Base-by-base conservation (phyloP, 306 rosid genomes). In the Phaseolus lunatus region DNA sequence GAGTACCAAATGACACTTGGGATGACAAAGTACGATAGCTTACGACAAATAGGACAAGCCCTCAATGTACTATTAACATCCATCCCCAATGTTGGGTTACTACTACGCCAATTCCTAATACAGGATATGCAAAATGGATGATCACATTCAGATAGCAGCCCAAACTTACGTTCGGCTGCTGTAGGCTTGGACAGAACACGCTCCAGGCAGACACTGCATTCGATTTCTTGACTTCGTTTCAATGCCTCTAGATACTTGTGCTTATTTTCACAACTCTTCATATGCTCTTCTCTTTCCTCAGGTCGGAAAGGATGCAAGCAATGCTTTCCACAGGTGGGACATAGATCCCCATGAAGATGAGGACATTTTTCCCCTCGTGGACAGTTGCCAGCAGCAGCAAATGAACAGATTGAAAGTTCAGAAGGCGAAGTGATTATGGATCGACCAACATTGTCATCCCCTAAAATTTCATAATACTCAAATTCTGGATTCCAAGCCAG, bases 1-100 rank as follows among this genome's bases (percentile, higher is more conserved):
- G 89, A 77, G 82, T 92, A 96, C 99, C 99, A 96, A 78, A 96
- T 88, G 85, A 92, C 96, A 76, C 99, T 96, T 53, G 99, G 99
- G 83, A 96, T 85, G 33, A 96, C 97, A 80, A 90, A 96, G 84
- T 96, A 92, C 0, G 99, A 96, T 68, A 96, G 81, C 86, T 91
- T 96, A 70, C 99, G 91, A 72, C 99, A 96, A 48, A 96, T 92
- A 68, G 99, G 99, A 81, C 99, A 96, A 26, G 99, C 86, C 79
- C 99, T 86, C 89, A 92, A 73, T 22, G 99, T 92, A 86, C 84
- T 89, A 67, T 90, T 95, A 63, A 95, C 87, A 72, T 96, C 98
- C 92, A 96, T 86, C 70, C 97, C 97, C 64, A 89, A 79, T 66
- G 98, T 84, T 29, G 97, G 92, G 80, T 96, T 91, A 80, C 93